Evolutionary conservation across 1,139 yeast species (phyloP).

Genomic region (Saccharomycopsis hybrid): DNA sequence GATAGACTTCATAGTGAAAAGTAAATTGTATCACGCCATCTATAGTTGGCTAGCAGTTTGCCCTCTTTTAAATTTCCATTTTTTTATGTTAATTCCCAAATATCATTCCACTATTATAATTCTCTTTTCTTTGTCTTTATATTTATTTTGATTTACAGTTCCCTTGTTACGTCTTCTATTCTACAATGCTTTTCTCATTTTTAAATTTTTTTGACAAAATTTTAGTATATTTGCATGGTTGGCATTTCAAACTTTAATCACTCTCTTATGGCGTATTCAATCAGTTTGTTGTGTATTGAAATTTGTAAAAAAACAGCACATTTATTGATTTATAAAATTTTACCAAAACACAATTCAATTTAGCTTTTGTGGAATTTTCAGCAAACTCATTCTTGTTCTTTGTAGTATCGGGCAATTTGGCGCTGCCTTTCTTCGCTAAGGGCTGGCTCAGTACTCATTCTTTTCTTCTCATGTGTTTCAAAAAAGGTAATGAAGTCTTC

Average conservation of each 20-base stretch:
- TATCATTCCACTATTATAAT: neutral
- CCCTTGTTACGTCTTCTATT: neutral
- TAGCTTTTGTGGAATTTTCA: too few relatives aligned
- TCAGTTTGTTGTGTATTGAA: neutral
- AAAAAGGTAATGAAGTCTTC: slow-evolving; percentile 30
- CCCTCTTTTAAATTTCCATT: neutral
- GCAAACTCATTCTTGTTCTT: neutral
- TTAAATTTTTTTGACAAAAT: neutral
- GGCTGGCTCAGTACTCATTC: slow-evolving; percentile 27
- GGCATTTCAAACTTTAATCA: too few relatives aligned
- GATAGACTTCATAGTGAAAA: slow-evolving; percentile 14
- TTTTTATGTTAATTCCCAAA: neutral
- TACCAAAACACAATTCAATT: too few relatives aligned
- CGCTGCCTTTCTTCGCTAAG: slow-evolving; percentile 27
- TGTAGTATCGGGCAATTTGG: slow-evolving; percentile 29
- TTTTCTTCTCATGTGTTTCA: slow-evolving; percentile 28
- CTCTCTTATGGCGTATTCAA: too few relatives aligned
- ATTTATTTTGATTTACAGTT: neutral
- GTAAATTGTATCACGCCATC: neutral
- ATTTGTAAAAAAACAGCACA: neutral
- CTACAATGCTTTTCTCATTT: neutral
- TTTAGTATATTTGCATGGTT: too few relatives aligned
- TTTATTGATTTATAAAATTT: too few relatives aligned
- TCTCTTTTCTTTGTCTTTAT: neutral
- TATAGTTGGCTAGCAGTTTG: neutral